Evolutionary conservation across 2,329 filamentous ascomycete genomes (phyloP), one percentile per base, ranked within the genome.

Genomic region (Tolypocladium capitatum): DNA sequence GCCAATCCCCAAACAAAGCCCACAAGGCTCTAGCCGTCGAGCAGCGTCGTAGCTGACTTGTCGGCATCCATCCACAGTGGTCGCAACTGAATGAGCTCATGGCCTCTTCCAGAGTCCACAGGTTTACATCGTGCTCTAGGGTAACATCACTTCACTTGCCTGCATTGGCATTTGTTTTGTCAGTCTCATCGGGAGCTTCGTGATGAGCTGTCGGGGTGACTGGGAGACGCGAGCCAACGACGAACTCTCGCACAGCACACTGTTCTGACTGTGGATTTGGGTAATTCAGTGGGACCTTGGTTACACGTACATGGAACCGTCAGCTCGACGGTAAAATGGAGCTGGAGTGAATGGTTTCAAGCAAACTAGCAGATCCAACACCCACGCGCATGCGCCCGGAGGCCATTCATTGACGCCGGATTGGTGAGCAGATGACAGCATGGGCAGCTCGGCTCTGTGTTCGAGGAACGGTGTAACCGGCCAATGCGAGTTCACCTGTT

Each of bases 281-380:
- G 16, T 3, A 21, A 24, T 18, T 5, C 9, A 7, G 24, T 3
- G 20, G 21, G 20, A 3, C 14, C 20, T 38, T 3, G 13, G 8
- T 1, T 16, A 14, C 11, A 13, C 11, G 20, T 14, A 16, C 7
- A 5, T 5, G 2, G 16, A 18, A 8, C n/a, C n/a, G n/a, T 35
- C 7, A 4, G 1, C 21, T 13, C 6, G 5, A 13, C 11, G 2
- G 3, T 21, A 5, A 1, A 0, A 20, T 36, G 10, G 9, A 4
- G 13, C 9, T 21, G 18, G 13, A 21, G 4, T 13, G 20, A 20
- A 13, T 36, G 2, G 34, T 13, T 21, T 18, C 4, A 20, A 36
- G 34, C 34, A n/a, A n/a, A n/a, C n/a, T n/a, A 18, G 7, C 16
- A 35, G 16, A 3, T n/a, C n/a, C 4, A 9, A 38, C 5, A 14